Percentiles rank a stretch among this genome's conserved stretches.
Conservation (phyloP, 495 filamentous ascomycete species). For the Penicillium taxi region DNA sequence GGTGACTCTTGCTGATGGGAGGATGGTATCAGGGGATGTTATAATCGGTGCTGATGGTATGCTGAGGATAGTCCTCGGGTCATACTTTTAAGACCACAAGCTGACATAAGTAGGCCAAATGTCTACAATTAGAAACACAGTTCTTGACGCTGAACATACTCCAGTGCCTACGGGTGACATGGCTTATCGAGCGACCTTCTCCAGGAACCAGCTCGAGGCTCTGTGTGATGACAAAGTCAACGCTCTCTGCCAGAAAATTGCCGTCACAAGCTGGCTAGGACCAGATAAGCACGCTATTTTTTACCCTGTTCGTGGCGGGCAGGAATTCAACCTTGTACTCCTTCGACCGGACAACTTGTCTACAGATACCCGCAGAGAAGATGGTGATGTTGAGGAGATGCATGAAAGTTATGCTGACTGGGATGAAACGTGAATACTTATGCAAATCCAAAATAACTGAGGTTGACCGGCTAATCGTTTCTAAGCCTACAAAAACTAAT, state of each 20-base stretch:
- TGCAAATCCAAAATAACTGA: no score
- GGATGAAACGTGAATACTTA: conserved; percentile 4
- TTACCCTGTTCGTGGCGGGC: conserved; percentile 49
- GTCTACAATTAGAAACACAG: conserved; percentile 28
- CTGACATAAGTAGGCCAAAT: conserved; percentile 37
- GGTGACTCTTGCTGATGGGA: background rate
- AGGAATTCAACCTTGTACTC: conserved; percentile 56
- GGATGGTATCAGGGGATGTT: background rate
- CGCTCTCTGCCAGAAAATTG: conserved; percentile 1
- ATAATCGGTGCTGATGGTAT: conserved; percentile 2
- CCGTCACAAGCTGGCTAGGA: conserved; percentile 47
- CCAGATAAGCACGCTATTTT: conserved; percentile 51
- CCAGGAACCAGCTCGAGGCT: conserved; percentile 4
- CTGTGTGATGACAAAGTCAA: conserved; percentile 8
- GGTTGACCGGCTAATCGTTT: background rate
- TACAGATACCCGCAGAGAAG: background rate
- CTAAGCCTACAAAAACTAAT: conserved; percentile 15
- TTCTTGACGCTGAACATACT: conserved; percentile 28
- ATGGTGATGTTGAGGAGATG: background rate
- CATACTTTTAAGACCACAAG: conserved; percentile 20
- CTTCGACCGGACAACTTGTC: conserved; percentile 57
- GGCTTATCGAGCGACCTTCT: conserved; percentile 48
- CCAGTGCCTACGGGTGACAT: conserved; percentile 53
- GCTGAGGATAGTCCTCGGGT: background rate
- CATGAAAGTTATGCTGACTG: background rate